phyloP scores from a whole-genome alignment of 106 monocot species.

The Platanthera guangdongensis region DNA sequence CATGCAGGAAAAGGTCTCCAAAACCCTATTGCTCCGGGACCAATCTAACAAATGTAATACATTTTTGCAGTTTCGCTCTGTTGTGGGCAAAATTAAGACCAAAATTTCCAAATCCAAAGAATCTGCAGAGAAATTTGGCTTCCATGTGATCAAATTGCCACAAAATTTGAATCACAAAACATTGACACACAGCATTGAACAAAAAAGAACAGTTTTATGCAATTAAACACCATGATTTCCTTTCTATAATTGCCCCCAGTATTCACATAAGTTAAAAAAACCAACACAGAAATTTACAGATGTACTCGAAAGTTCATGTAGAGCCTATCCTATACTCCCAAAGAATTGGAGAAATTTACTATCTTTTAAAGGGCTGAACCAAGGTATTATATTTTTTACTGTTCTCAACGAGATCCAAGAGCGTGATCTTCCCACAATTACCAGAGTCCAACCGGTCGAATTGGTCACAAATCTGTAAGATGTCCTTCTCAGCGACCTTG shows the following conservation, averaged over 20 bases:
- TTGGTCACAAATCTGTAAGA: conserved; percentile 55
- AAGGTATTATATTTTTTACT: neutral
- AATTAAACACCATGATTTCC: neutral
- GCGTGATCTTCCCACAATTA: conserved; percentile 81
- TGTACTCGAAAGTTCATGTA: neutral
- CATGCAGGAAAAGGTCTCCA: no score
- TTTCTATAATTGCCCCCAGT: neutral
- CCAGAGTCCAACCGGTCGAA: conserved; percentile 61
- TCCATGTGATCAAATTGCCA: neutral
- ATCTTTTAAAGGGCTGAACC: neutral
- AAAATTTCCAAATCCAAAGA: no score
- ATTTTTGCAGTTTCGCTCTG: no score
- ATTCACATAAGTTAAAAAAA: neutral
- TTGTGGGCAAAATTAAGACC: no score
- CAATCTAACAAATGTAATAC: no score
- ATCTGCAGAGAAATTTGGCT: neutral
- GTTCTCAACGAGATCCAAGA: conserved; percentile 48
- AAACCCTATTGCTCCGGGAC: no score
- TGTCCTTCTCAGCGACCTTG: conserved; percentile 75
- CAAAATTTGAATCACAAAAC: neutral
- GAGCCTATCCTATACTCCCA: neutral
- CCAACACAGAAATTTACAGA: neutral
- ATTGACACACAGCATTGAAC: neutral
- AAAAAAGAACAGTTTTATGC: neutral
- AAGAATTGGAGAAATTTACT: neutral